A percentile compares a stretch with the other conserved stretches of the same genome.
phyloP scores from a whole-genome alignment of 768 basidiomycete species.

The Agrocybe chaxingu region DNA sequence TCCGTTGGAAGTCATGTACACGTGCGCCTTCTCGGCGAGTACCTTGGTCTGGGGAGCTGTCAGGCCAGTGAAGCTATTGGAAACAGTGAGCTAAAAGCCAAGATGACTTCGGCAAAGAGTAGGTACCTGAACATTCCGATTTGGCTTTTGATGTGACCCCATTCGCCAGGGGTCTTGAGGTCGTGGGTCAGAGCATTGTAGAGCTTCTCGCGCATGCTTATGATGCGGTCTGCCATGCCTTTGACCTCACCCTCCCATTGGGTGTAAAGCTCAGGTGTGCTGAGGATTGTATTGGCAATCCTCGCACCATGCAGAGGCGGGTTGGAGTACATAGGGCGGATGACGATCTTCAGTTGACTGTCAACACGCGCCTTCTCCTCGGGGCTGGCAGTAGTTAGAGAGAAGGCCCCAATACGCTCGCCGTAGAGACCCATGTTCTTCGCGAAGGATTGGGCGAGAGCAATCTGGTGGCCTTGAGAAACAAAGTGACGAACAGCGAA shows the following conservation, averaged over 20 bases:
- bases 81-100: not conserved
- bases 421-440: conserved; percentile 99
- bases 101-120: not conserved
- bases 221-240: conserved; percentile 94
- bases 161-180: conserved; percentile 88
- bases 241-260: conserved; percentile 94
- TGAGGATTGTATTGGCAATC: conserved; percentile 82
- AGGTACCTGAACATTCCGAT: conserved; percentile 96
- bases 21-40: conserved; percentile 83
- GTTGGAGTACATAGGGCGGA: conserved; percentile 98
- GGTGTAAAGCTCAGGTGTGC: conserved; percentile 65
- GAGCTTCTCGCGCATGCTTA: conserved; percentile 85
- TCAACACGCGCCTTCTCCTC: conserved; percentile 86
- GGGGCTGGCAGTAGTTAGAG: conserved; percentile 63
- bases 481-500: conserved; percentile 96
- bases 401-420: conserved; percentile 97
- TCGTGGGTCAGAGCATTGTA: conserved; percentile 75
- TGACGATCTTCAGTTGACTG: conserved; percentile 92
- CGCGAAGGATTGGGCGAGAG: conserved; percentile 93
- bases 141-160: conserved; percentile 93
- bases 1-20: conserved; percentile 94
- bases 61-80: conserved; percentile 78
- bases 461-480: conserved; percentile 83
- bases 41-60: conserved; percentile 74
- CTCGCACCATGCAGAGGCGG: conserved; percentile 89